Evolutionary conservation across 805 yeast species (phyloP).

Genomic region (Diddensiella santjacobensis): DNA sequence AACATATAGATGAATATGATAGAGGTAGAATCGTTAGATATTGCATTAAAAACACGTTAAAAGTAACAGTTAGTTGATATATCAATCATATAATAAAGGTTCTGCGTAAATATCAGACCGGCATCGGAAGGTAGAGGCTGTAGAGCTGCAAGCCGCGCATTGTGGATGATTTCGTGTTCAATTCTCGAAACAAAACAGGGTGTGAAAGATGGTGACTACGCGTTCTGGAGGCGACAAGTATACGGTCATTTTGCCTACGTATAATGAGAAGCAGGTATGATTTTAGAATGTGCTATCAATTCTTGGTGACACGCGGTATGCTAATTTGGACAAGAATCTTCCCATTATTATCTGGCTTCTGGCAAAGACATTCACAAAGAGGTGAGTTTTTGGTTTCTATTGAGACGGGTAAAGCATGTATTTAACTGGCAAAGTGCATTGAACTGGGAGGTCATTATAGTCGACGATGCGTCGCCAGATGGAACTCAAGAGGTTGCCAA

Average conservation of each 20-base stretch:
- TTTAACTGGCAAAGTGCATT: conserved; percentile 36
- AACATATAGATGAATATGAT: too few species aligned
- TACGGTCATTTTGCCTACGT: conserved; percentile 73
- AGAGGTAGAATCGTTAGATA: too few species aligned
- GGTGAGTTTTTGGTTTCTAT: conserved; percentile 21
- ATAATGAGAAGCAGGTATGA: conserved; percentile 57
- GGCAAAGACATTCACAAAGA: conserved; percentile 59
- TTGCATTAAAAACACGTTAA: too few species aligned
- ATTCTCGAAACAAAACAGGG: too few species aligned
- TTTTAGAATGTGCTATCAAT: not conserved
- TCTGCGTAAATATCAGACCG: too few species aligned
- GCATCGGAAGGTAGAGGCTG: too few species aligned
- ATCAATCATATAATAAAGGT: too few species aligned
- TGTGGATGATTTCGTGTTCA: too few species aligned
- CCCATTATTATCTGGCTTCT: conserved; percentile 69
- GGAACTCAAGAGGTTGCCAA: conserved; percentile 75
- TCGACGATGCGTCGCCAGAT: conserved; percentile 77
- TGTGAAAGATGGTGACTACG: conserved; percentile 1
- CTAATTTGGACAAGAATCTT: conserved; percentile 36
- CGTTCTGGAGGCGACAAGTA: conserved; percentile 43
- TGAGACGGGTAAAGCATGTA: not conserved
- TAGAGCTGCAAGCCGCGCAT: too few species aligned
- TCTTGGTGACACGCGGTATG: not conserved
- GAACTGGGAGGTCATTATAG: conserved; percentile 74
- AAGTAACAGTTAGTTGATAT: too few species aligned